Percentiles rank a stretch among this genome's conserved stretches.
Conservation (phyloP, 345 rosid genomes). For the Salix brachista region DNA sequence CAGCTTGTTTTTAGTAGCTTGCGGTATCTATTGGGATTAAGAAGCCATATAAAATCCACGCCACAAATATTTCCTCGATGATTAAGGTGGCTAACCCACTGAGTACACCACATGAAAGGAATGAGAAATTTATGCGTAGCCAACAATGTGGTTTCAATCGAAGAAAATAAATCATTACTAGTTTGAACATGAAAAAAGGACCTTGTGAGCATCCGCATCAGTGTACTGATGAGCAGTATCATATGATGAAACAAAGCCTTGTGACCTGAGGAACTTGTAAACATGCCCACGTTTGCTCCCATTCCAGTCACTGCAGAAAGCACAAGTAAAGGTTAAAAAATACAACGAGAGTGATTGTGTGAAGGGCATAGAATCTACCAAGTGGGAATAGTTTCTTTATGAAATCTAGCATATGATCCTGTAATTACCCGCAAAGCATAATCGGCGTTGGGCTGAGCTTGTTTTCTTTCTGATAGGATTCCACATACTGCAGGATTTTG, state of each 20-base stretch:
- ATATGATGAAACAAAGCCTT: slow-evolving; percentile 29
- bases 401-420: background rate
- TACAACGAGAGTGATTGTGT: slow-evolving; percentile 1
- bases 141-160: background rate
- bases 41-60: slow-evolving; percentile 27
- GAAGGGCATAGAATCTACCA: background rate
- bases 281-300: slow-evolving; percentile 33
- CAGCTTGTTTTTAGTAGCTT: slow-evolving; percentile 75
- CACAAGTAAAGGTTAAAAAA: background rate
- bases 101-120: slow-evolving; percentile 12
- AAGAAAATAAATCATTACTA: background rate
- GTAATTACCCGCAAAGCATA: slow-evolving; percentile 20
- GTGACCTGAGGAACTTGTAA: slow-evolving; percentile 30
- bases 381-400: background rate
- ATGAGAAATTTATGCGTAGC: slow-evolving; percentile 7
- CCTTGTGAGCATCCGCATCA: slow-evolving; percentile 32
- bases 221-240: slow-evolving; percentile 30
- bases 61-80: slow-evolving; percentile 26
- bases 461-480: slow-evolving; percentile 19
- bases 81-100: slow-evolving; percentile 29
- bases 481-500: slow-evolving; percentile 22
- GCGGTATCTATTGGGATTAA: slow-evolving; percentile 68
- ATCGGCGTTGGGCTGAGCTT: slow-evolving; percentile 20
- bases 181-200: background rate
- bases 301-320: slow-evolving; percentile 26